phyloP scores from a whole-genome alignment of 23 red algal species.

The Gracilaria caudata region DNA sequence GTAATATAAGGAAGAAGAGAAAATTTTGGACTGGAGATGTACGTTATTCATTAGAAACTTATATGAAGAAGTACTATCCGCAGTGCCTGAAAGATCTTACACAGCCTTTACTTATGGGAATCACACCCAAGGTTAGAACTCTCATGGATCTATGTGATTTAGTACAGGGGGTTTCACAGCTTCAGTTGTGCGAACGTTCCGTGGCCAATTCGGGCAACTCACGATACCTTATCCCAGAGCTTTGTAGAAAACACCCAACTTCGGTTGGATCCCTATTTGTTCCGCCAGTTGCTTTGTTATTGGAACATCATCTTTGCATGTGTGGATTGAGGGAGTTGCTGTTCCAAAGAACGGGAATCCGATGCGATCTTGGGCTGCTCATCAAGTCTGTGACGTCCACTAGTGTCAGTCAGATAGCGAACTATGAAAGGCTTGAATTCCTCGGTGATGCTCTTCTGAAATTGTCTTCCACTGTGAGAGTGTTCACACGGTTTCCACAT shows the following conservation, averaged over 20 bases:
- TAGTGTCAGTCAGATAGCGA: constrained; percentile 25
- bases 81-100: constrained; percentile 19
- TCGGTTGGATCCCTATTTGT: constrained; percentile 50
- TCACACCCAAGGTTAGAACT: neutral
- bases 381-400: constrained; percentile 42
- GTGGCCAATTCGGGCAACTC: neutral
- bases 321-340: constrained; percentile 40
- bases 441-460: constrained; percentile 73
- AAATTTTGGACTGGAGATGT: constrained; percentile 47
- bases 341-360: constrained; percentile 3
- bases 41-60: constrained; percentile 40
- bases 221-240: constrained; percentile 46
- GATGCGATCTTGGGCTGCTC: constrained; percentile 14
- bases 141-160: constrained; percentile 42
- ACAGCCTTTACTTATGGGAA: constrained; percentile 53
- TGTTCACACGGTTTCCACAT: constrained; percentile 54
- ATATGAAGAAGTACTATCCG: constrained; percentile 34
- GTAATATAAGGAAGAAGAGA: constrained; percentile 59
- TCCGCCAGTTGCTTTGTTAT: constrained; percentile 22
- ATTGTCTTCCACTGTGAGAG: constrained; percentile 45
- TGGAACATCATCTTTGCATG: constrained; percentile 54
- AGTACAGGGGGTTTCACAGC: constrained; percentile 12
- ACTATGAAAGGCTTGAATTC: constrained; percentile 76
- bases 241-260: constrained; percentile 30
- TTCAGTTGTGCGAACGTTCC: constrained; percentile 8